Evolutionary conservation across 2,329 filamentous ascomycete genomes (phyloP).

Genomic region (Aspergillus fumigatus): DNA sequence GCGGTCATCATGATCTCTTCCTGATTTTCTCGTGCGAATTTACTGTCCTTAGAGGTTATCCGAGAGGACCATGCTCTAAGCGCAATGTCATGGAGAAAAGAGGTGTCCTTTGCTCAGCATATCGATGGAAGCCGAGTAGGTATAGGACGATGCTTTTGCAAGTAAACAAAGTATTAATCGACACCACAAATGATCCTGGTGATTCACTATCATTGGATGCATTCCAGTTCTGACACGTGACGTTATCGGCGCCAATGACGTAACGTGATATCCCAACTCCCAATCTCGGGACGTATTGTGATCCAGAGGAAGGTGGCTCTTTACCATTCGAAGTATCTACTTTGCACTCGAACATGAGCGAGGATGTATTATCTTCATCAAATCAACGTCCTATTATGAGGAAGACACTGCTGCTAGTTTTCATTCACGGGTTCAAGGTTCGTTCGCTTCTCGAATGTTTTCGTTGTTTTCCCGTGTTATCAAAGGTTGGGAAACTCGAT

Average conservation of each 20-base stretch:
- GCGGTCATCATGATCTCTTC: background rate
- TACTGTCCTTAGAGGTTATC: background rate
- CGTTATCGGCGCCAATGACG: background rate
- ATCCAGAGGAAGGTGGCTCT: background rate
- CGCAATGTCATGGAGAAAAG: background rate
- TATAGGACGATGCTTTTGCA: background rate
- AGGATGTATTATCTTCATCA: slow-evolving; percentile 5
- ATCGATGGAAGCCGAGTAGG: background rate
- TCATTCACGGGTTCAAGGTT: slow-evolving; percentile 49
- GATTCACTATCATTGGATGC: background rate
- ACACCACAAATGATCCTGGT: background rate
- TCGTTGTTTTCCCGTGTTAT: background rate
- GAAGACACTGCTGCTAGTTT: slow-evolving; percentile 45
- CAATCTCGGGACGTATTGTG: background rate
- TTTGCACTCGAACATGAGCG: background rate
- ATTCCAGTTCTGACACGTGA: slow-evolving; percentile 1
- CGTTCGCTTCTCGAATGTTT: background rate
- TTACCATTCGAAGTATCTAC: background rate
- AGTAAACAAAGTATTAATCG: background rate
- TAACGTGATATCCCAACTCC: background rate
- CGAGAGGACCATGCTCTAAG: background rate
- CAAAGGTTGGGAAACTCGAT: background rate
- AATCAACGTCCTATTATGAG: slow-evolving; percentile 29
- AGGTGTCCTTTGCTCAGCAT: background rate
- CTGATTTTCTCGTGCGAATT: background rate